Base-by-base conservation (phyloP, 139 green algal genomes). In the Chlorella sp. region DNA sequence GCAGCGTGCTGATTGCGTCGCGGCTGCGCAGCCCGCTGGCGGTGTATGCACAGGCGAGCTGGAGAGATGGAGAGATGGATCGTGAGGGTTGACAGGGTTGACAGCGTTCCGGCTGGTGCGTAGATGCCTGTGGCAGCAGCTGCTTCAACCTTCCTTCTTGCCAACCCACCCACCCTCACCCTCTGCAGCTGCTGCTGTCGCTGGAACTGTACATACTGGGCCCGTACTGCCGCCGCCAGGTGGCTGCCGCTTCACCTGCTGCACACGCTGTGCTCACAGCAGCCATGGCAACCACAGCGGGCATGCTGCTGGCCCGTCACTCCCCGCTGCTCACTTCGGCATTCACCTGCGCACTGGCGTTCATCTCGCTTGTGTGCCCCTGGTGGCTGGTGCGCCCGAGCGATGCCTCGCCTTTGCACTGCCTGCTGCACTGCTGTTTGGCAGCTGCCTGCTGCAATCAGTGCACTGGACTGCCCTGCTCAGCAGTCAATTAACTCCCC, bases 121-220 rank as follows among this genome's bases (percentile, higher is more conserved):
- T n/a, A n/a, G n/a, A n/a, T n/a, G n/a, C n/a, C n/a, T n/a, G n/a
- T n/a, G n/a, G n/a, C n/a, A n/a, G n/a, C n/a, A n/a, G n/a, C n/a
- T n/a, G n/a, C 17, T 12, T 41, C 64, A 39, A 34, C 38, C 32
- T 55, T 36, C 69, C 5, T 36, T 32, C 18, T 55, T 11, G 44
- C 13, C 11, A 9, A 3, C 51, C 2, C 12, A 38, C 21, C 12
- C 23, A 12, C 26, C 41, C 38, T 91, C 91, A 9, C 51, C 51
- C 51, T 87, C 72, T 86, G 23, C 89, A 97, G 68, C 90, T 98
- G 38, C 87, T 97, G 15, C 94, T 98, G 36, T 93, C 93, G 18
- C 87, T 98, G 73, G 86, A 95, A 86, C 80, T 95, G 9, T 96
- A 94, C 87, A 87, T 98, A 6, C 86, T 98, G 36, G 94, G 82